phyloP scores from a whole-genome alignment of 106 monocot genomes.

The Dendrobium nobile region DNA sequence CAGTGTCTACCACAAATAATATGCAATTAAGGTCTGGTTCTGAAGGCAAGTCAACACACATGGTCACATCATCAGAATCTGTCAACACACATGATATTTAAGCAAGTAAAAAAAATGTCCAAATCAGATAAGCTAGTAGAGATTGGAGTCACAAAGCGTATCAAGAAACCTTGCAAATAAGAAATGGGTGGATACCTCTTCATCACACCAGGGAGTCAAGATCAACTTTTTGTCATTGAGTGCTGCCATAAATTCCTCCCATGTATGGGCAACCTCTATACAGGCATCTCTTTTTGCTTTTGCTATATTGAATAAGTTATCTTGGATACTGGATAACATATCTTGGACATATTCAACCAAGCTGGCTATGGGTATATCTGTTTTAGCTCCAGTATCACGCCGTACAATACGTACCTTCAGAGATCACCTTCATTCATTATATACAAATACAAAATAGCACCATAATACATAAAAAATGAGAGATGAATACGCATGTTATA shows the following conservation, averaged over 20 bases:
- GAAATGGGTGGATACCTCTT: constrained; percentile 46
- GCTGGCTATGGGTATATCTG: constrained; percentile 42
- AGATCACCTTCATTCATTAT: not conserved
- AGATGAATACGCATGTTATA: no score
- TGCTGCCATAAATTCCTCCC: constrained; percentile 82
- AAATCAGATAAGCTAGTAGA: not conserved
- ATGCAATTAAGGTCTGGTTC: no score
- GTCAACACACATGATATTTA: not conserved
- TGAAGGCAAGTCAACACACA: no score
- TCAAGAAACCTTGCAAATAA: not conserved
- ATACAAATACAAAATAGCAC: not conserved
- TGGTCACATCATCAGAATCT: not conserved
- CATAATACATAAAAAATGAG: not conserved
- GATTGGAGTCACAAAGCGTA: not conserved
- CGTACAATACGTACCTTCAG: constrained; percentile 75
- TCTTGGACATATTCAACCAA: constrained; percentile 64
- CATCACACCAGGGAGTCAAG: constrained; percentile 95
- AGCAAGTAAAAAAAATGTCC: not conserved
- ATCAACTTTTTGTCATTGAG: constrained; percentile 85
- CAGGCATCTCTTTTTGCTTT: constrained; percentile 85
- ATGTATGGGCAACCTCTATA: constrained; percentile 54
- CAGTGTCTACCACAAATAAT: no score
- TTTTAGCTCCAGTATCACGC: constrained; percentile 81
- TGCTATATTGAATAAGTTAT: constrained; percentile 70
- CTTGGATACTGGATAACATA: constrained; percentile 48